Percentiles rank a stretch among this genome's conserved stretches.
Evolutionary conservation across 768 basidiomycete genomes (phyloP).

Genomic region (Leccinum boreale): DNA sequence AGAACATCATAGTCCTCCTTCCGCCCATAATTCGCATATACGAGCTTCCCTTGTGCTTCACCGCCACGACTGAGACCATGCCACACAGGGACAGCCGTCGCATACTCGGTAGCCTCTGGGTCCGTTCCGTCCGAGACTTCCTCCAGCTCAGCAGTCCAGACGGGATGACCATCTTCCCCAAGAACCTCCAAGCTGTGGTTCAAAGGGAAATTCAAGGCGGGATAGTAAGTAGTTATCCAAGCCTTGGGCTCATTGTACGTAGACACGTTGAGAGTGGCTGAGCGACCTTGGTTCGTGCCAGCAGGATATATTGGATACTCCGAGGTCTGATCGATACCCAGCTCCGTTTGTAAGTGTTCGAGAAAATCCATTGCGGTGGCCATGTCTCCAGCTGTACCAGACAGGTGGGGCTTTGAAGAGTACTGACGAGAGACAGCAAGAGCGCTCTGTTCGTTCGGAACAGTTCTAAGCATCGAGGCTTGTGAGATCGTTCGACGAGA

Average conservation of each 20-base stretch:
- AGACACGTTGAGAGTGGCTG: constrained; percentile 48
- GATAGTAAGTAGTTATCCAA: constrained; percentile 74
- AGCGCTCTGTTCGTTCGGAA: constrained; percentile 23
- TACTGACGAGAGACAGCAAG: constrained; percentile 49
- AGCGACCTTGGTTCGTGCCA: constrained; percentile 50
- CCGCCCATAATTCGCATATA: constrained; percentile 60
- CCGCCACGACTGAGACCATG: constrained; percentile 68
- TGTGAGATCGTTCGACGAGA: no score
- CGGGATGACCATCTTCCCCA: constrained; percentile 43
- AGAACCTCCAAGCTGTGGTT: constrained; percentile 55
- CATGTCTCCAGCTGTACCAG: constrained; percentile 54
- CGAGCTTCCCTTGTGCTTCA: constrained; percentile 56
- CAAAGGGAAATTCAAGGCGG: constrained; percentile 66
- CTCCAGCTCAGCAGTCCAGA: constrained; percentile 63
- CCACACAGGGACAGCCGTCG: constrained; percentile 59
- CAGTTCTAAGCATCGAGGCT: no score
- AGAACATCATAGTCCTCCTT: constrained; percentile 65
- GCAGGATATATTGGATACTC: constrained; percentile 50
- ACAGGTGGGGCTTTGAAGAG: constrained; percentile 55
- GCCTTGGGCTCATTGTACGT: constrained; percentile 40
- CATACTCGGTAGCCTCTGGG: constrained; percentile 54
- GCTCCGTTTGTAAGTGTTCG: constrained; percentile 45
- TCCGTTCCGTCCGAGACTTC: constrained; percentile 68
- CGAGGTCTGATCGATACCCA: constrained; percentile 37
- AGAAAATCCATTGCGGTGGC: constrained; percentile 56